Evolutionary conservation across 176 grass and related monocot species (phyloP), one percentile per base, ranked within the genome.

Genomic region (Carex parvula): DNA sequence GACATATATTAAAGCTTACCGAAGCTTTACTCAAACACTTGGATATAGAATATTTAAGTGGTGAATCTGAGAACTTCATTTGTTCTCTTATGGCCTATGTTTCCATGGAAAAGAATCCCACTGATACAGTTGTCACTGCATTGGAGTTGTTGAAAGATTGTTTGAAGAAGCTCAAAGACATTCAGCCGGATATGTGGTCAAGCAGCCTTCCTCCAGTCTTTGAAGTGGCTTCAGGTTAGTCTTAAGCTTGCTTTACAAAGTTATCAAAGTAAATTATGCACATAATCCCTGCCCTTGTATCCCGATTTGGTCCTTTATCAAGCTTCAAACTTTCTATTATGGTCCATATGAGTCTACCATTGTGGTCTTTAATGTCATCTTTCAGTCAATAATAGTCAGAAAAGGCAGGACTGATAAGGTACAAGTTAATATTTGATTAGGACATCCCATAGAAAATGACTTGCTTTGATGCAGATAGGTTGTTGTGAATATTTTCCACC

Each of bases 151-250:
- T 93, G 74, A 93, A 67, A 85, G 89, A 54, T 87, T 93, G 89
- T 77, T 88, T 98, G 77, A 88, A 57, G 33, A 93, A 91, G 79
- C 75, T 98, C 53, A 67, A 81, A 52, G 56, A 56, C 74, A 53
- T 74, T 83, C 85, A 57, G 29, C 76, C 87, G 21, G 84, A 77
- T 71, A 79, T 88, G 56, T 98, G 92, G 92, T 87, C 68, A 58
- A 63, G 81, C 24, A 81, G 16, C 67, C 91, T 98, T 90, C 95
- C 95, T 62, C 56, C 72, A 66, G 88, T 90, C 70, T 93, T 98
- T 32, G 80, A 88, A 79, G 86, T 89, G 80, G 83, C 88, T 91
- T 87, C 89, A 95, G 91, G 95, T 98, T 82, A 63, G 79, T 55
- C 57, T 42, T 55, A 65, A 63, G 13, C 13, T 58, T 14, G 58